phyloP scores from a whole-genome alignment of 129 eudicot genomes.

The Pseudognaphalium luteoalbum region DNA sequence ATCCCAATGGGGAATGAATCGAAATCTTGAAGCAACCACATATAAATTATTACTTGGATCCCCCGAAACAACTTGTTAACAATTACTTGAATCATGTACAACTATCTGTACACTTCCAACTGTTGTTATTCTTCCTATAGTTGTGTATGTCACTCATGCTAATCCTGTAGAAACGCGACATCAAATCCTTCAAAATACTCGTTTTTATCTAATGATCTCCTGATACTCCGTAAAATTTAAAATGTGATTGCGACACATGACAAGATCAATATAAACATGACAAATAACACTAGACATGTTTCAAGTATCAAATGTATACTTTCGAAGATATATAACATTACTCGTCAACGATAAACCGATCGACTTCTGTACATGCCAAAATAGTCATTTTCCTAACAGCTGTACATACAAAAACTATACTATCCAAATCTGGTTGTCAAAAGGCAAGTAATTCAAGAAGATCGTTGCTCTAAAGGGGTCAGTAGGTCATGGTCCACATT shows the following conservation, averaged over 20 bases:
- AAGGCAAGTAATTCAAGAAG: not conserved
- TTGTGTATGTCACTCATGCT: no score
- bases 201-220: no score
- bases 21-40: slow-evolving; percentile 25
- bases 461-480: slow-evolving; percentile 3
- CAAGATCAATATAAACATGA: no score
- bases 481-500: slow-evolving; percentile 16
- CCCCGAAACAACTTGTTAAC: slow-evolving; percentile 1
- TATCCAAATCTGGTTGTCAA: not conserved
- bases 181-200: no score
- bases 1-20: slow-evolving; percentile 17
- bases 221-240: no score
- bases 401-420: not conserved
- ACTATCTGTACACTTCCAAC: not conserved
- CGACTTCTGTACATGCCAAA: not conserved
- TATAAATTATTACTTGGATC: slow-evolving; percentile 5
- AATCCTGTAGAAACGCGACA: no score
- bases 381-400: not conserved
- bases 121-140: not conserved
- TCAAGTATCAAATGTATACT: no score
- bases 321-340: no score
- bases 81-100: not conserved
- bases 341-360: no score
- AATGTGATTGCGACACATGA: no score
- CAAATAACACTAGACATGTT: no score